A percentile compares a stretch with the other conserved stretches of the same genome.
phyloP scores from a whole-genome alignment of 441 rosid genomes.

The Aquilaria agallochum region DNA sequence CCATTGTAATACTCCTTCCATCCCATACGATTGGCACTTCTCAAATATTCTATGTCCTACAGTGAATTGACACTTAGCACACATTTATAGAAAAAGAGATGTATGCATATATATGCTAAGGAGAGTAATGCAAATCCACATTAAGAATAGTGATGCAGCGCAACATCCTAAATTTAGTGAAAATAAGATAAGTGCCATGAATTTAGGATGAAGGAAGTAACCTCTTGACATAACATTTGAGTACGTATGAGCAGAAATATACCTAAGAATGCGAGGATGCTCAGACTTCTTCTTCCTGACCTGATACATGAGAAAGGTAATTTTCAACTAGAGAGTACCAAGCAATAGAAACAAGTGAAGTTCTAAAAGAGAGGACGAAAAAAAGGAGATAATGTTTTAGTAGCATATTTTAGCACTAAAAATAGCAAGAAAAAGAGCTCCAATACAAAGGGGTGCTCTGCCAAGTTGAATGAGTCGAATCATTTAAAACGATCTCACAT shows the following conservation, averaged over 20 bases:
- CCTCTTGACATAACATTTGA: too few species aligned
- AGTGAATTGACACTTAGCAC: too few species aligned
- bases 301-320: conserved; percentile 35
- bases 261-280: conserved; percentile 65
- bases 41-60: too few species aligned
- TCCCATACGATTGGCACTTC: too few species aligned
- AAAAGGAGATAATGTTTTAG: not conserved
- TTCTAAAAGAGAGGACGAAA: not conserved
- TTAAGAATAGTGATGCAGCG: too few species aligned
- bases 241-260: conserved; percentile 9
- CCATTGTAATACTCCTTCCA: too few species aligned
- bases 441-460: not conserved
- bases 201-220: too few species aligned
- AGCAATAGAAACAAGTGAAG: not conserved
- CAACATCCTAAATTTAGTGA: too few species aligned
- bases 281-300: conserved; percentile 71
- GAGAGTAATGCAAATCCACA: too few species aligned
- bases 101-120: too few species aligned
- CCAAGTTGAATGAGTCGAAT: conserved; percentile 3
- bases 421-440: conserved; percentile 3
- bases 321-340: not conserved
- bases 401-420: not conserved
- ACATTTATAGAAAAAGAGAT: too few species aligned
- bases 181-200: too few species aligned
- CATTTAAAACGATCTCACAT: not conserved